Conservation (phyloP, 164 flowering plant genomes). For the Vitis rotundifolia region DNA sequence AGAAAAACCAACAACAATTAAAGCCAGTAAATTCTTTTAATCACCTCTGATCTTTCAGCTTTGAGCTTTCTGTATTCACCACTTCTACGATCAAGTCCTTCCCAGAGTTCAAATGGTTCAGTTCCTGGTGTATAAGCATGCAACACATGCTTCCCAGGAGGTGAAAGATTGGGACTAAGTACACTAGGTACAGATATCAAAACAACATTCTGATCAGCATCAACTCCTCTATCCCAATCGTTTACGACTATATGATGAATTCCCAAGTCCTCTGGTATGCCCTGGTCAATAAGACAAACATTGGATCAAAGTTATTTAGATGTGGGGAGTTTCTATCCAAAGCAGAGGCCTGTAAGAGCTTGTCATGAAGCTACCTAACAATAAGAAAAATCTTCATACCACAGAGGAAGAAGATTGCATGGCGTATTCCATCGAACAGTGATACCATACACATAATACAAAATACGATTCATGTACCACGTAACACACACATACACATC, state of each 20-base stretch:
- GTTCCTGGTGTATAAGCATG: conserved; percentile 97
- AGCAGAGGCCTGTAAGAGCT: not conserved
- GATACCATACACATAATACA: no score
- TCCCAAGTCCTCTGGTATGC: conserved; percentile 70
- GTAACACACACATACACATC: no score
- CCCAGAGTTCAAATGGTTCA: conserved; percentile 84
- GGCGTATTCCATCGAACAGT: no score
- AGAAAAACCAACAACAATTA: no score
- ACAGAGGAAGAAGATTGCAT: not conserved
- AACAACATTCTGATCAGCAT: conserved; percentile 96
- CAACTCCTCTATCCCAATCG: conserved; percentile 94
- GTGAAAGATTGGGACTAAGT: conserved; percentile 73
- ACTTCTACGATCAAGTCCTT: conserved; percentile 87
- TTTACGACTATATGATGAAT: conserved; percentile 96
- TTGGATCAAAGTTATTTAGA: not conserved
- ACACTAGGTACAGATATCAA: conserved; percentile 89
- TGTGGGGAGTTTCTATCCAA: not conserved
- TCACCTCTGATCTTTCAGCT: conserved; percentile 86
- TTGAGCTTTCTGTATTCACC: conserved; percentile 74
- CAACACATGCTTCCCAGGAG: conserved; percentile 85
- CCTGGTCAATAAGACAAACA: conserved; percentile 35
- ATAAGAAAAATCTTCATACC: not conserved
- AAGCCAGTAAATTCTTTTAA: not conserved
- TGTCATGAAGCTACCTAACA: not conserved
- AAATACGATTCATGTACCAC: no score